Base-by-base conservation (phyloP, 129 eudicot species). In the Gnaphalium uliginosum region DNA sequence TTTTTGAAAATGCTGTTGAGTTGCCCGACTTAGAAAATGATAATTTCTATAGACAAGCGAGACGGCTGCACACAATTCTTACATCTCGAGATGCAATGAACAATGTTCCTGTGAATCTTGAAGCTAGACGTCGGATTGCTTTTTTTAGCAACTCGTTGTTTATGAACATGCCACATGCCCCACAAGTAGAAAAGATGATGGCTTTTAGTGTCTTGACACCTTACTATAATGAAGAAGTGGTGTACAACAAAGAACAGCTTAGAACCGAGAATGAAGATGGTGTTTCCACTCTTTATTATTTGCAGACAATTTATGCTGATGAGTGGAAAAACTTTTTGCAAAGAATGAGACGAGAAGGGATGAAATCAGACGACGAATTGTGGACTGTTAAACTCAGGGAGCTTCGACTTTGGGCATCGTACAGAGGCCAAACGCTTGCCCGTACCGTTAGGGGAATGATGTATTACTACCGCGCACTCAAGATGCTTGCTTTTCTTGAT, bases 131-230 rank as follows among this genome's bases (percentile, higher is more conserved):
- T 0, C 80, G 98, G 15, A 85, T 93, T 41, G 96, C 96, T 15
- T 93, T 93, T 83, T 93, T 93, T 61, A 93, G 98, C 77, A 93
- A 93, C 78, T 90, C 96, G 5, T 79, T 93, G 76, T 93, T 93
- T 82, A 93, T 93, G 98, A 93, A 90, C 85, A 90, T 93, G 98
- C 98, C 98, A 24, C 98, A 88, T 71, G 98, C 98, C 63, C 96
- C 95, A 14, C 96, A 88, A 76, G 98, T 93, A 15, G 98, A 93
- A 79, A 93, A 93, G 64, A 93, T 93, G 98, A 84, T 83, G 96
- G 96, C 96, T 63, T 90, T 93, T 75, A 90, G 95, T 72, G 96
- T 93, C 23, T 81, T 93, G 84, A 93, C 98, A 6, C 98, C 98
- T 21, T 93, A 93, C 85, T 93, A 93, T 82, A 88, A 84, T 63